Percentiles rank a stretch among this genome's conserved stretches.
phyloP scores from a whole-genome alignment of 768 basidiomycete species.

The Serendipita sp. region DNA sequence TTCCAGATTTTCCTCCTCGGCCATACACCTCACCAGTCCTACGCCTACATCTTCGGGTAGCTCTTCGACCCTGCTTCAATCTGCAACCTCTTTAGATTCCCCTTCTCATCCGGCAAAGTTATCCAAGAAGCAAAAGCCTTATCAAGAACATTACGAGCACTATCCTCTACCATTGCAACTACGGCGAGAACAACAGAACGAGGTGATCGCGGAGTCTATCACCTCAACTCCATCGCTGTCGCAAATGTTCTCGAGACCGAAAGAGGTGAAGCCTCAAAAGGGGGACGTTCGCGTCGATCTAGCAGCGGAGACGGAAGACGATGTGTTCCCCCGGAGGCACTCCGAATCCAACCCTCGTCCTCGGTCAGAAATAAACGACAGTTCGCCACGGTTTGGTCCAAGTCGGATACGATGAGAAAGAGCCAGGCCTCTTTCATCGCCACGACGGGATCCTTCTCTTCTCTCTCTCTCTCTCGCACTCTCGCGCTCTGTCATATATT shows the following conservation, averaged over 20 bases:
- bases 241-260: neutral
- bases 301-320: neutral
- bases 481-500: too few relatives aligned
- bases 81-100: neutral
- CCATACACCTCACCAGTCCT: neutral
- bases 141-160: too few relatives aligned
- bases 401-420: too few relatives aligned
- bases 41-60: neutral
- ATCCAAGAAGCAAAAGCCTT: neutral
- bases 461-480: too few relatives aligned
- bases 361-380: too few relatives aligned
- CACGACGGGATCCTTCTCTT: too few relatives aligned
- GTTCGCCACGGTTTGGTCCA: too few relatives aligned
- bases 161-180: too few relatives aligned
- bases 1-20: neutral
- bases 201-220: neutral
- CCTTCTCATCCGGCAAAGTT: neutral
- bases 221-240: neutral
- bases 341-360: too few relatives aligned
- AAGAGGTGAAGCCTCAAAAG: neutral
- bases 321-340: too few relatives aligned
- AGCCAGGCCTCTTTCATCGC: too few relatives aligned
- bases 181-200: neutral
- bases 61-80: neutral
- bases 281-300: neutral